Conservation (phyloP, 371 early-diverging fungal species). For the Hamiltosporidium tvaerminnensis region DNA sequence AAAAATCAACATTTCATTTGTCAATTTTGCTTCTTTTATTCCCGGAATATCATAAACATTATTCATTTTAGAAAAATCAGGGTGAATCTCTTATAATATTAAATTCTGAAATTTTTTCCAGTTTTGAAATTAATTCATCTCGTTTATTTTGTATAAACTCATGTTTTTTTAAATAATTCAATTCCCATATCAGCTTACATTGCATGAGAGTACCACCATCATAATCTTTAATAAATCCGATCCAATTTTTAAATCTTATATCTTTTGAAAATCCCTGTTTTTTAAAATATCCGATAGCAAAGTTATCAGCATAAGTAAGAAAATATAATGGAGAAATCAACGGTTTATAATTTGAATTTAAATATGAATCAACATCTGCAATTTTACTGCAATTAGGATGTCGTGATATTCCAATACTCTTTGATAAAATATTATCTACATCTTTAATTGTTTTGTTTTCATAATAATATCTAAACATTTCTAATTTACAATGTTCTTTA, state of each 20-base stretch:
- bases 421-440: not conserved
- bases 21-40: not conserved
- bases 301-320: constrained; percentile 96
- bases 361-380: not conserved
- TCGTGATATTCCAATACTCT: not conserved
- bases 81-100: not conserved
- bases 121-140: constrained; percentile 1
- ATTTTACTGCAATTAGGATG: not conserved
- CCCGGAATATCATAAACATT: constrained; percentile 6
- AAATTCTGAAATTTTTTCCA: no score
- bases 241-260: constrained; percentile 81
- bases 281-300: constrained; percentile 93
- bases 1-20: not conserved
- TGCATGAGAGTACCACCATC: constrained; percentile 93
- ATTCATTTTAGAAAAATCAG: constrained; percentile 11
- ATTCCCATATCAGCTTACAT: constrained; percentile 42
- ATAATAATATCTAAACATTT: constrained; percentile 5
- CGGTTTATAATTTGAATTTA: not conserved
- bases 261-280: constrained; percentile 95
- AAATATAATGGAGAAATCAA: constrained; percentile 57
- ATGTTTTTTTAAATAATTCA: constrained; percentile 45
- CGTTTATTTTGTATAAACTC: constrained; percentile 17
- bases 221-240: constrained; percentile 97
- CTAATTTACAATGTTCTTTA: constrained; percentile 46
- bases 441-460: not conserved